Evolutionary conservation across 306 rosid genomes (phyloP).

Genomic region (Alnus rubra): DNA sequence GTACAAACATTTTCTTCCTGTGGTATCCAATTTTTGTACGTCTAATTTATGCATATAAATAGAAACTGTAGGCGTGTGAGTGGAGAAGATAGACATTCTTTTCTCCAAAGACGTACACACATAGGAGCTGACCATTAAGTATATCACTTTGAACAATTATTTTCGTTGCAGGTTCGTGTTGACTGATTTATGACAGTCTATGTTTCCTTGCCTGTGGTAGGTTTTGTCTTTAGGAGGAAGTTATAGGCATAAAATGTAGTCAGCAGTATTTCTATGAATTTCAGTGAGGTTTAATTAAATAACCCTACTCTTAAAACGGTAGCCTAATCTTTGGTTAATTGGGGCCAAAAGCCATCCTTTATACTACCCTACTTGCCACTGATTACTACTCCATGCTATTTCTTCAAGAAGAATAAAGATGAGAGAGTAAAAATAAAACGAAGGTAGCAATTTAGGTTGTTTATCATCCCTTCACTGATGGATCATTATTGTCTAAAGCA

Average conservation of each 20-base stretch:
- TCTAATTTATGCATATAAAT: background rate
- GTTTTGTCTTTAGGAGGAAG: conserved; percentile 7
- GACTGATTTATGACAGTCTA: background rate
- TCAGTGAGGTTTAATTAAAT: conserved; percentile 1
- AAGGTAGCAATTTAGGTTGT: background rate
- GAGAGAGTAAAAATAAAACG: background rate
- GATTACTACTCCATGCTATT: background rate
- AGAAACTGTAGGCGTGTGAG: background rate
- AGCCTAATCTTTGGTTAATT: background rate
- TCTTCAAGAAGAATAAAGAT: background rate
- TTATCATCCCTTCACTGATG: background rate
- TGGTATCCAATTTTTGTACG: conserved; percentile 6
- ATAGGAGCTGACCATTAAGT: background rate
- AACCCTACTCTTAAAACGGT: background rate
- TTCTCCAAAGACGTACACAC: conserved; percentile 1
- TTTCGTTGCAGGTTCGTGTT: background rate
- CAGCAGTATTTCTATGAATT: conserved; percentile 1
- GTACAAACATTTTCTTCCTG: conserved; percentile 39
- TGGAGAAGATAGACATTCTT: background rate
- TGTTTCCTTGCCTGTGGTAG: background rate
- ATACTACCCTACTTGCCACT: background rate
- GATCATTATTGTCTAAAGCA: background rate
- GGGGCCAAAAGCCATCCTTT: background rate
- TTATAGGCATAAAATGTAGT: conserved; percentile 3
- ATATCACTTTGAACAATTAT: conserved; percentile 6